These are phyloP conservation scores for Metarhizium brunneum DNA, from an alignment of 2,329 filamentous ascomycete species.

Conservation along the genomic window DNA sequence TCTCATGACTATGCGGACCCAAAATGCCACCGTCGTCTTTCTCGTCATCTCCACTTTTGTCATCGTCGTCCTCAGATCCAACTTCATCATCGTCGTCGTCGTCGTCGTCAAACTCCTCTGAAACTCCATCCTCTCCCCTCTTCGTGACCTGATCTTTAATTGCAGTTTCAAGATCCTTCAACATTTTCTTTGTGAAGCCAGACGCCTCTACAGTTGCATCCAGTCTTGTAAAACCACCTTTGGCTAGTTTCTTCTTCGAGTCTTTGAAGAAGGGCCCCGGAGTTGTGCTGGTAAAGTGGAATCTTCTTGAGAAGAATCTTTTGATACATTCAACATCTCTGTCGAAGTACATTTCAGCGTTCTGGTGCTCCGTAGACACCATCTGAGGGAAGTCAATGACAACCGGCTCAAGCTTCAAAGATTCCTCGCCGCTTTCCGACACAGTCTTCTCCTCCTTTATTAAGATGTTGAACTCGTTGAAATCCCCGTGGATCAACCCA, in stretches of 20 bases:
- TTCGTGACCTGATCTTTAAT: conserved; percentile 65
- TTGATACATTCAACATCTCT: conserved; percentile 94
- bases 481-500: conserved; percentile 93
- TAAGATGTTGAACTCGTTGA: conserved; percentile 98
- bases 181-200: conserved; percentile 94
- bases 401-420: conserved; percentile 58
- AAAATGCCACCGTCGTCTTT: neutral
- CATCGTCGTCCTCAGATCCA: conserved; percentile 17
- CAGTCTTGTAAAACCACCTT: conserved; percentile 57
- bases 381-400: conserved; percentile 98
- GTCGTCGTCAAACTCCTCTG: conserved; percentile 15
- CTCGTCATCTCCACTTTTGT: conserved; percentile 8
- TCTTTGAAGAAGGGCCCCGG: conserved; percentile 80
- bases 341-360: conserved; percentile 96
- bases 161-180: conserved; percentile 84
- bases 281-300: conserved; percentile 75
- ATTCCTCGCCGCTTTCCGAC: conserved; percentile 30
- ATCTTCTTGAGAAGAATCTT: conserved; percentile 81
- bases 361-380: conserved; percentile 87
- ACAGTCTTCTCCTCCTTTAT: conserved; percentile 61
- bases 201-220: conserved; percentile 88
- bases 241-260: conserved; percentile 63
- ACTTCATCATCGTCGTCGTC: conserved; percentile 19
- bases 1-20: neutral
- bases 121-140: conserved; percentile 23